Conservation (phyloP, 1,284 basidiomycete genomes). For the Sanghuangporus baumii region DNA sequence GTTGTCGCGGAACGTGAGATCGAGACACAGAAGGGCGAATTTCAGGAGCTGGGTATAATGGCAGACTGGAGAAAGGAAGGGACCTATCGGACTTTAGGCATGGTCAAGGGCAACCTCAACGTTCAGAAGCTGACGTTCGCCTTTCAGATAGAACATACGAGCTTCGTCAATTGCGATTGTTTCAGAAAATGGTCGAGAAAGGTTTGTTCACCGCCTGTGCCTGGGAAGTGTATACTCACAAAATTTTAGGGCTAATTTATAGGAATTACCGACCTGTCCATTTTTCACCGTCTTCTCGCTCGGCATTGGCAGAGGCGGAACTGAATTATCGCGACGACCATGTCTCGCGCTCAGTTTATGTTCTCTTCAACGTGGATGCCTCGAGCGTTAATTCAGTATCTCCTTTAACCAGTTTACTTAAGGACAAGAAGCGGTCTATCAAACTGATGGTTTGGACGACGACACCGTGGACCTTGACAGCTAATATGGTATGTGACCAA, state of each 20-base stretch:
- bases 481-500: slow-evolving; percentile 74
- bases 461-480: slow-evolving; percentile 95
- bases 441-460: slow-evolving; percentile 95
- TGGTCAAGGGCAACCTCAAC: slow-evolving; percentile 22
- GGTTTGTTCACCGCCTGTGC: slow-evolving; percentile 35
- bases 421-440: slow-evolving; percentile 26
- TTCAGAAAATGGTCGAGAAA: slow-evolving; percentile 84
- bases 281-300: slow-evolving; percentile 92
- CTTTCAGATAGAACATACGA: slow-evolving; percentile 78
- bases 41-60: slow-evolving; percentile 85
- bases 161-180: slow-evolving; percentile 82
- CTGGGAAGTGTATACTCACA: not conserved
- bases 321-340: slow-evolving; percentile 89
- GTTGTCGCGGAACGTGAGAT: slow-evolving; percentile 76
- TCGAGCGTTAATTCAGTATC: not conserved
- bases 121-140: not conserved
- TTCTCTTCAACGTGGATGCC: slow-evolving; percentile 61
- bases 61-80: slow-evolving; percentile 80
- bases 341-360: slow-evolving; percentile 83
- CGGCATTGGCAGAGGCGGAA: slow-evolving; percentile 95
- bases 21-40: slow-evolving; percentile 74
- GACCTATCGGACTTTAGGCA: slow-evolving; percentile 87
- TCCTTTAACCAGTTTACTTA: not conserved
- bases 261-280: slow-evolving; percentile 88
- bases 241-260: slow-evolving; percentile 66